phyloP scores from a whole-genome alignment of 306 rosid genomes.

The Sophora flavescens region DNA sequence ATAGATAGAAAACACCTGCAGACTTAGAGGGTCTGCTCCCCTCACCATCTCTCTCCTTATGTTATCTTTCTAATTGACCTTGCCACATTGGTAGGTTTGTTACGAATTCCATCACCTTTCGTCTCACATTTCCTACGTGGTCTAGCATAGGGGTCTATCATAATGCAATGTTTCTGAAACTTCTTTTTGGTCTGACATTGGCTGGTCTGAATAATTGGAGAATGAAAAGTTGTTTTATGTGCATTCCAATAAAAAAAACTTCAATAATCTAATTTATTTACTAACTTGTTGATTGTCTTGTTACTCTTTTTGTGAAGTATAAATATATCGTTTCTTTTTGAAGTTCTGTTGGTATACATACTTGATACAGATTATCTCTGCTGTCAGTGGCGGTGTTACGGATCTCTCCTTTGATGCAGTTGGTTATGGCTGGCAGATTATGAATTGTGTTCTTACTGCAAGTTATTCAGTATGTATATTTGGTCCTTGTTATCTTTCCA shows the following conservation, averaged over 20 bases:
- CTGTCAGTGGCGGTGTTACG: slow-evolving; percentile 81
- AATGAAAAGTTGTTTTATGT: background rate
- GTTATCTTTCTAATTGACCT: no score
- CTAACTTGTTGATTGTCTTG: slow-evolving; percentile 5
- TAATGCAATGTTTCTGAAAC: background rate
- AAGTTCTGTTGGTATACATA: slow-evolving; percentile 28
- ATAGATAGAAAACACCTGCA: background rate
- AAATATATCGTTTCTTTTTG: slow-evolving; percentile 11
- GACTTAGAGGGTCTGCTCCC: background rate
- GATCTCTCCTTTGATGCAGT: slow-evolving; percentile 78
- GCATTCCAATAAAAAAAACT: background rate
- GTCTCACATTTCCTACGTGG: no score
- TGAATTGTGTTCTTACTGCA: slow-evolving; percentile 82
- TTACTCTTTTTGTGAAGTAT: slow-evolving; percentile 16
- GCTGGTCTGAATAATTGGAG: slow-evolving; percentile 17
- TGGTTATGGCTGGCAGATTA: slow-evolving; percentile 88
- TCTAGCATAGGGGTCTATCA: background rate
- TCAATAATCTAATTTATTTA: slow-evolving; percentile 8
- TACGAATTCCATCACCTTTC: no score
- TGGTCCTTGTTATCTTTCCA: background rate
- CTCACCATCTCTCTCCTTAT: background rate
- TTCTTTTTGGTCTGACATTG: slow-evolving; percentile 2
- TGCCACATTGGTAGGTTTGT: no score
- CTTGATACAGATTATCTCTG: slow-evolving; percentile 78
- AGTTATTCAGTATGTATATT: slow-evolving; percentile 73